phyloP scores from a whole-genome alignment of 2,329 filamentous ascomycete genomes.

The Thermoascus crustaceus region DNA sequence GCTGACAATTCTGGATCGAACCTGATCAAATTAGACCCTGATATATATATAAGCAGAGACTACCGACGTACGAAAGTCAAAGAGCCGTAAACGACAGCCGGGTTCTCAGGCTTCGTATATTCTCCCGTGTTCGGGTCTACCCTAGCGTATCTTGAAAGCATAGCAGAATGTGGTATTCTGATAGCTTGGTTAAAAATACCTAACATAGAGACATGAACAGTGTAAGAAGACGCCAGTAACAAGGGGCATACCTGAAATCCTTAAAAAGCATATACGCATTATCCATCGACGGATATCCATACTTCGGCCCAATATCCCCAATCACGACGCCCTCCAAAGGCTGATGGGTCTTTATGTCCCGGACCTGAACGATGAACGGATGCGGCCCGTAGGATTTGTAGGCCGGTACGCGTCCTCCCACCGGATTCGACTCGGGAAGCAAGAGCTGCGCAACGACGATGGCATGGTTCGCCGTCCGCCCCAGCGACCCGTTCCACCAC shows the following conservation, averaged over 20 bases:
- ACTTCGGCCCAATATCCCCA: slow-evolving; percentile 50
- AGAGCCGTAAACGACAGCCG: slow-evolving; percentile 44
- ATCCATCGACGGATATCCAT: slow-evolving; percentile 46
- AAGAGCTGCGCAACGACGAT: slow-evolving; percentile 47
- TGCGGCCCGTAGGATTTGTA: slow-evolving; percentile 47
- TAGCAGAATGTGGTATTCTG: slow-evolving; percentile 39
- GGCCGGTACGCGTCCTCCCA: slow-evolving; percentile 26
- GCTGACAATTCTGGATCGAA: slow-evolving; percentile 32
- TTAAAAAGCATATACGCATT: slow-evolving; percentile 49
- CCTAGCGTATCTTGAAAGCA: slow-evolving; percentile 43
- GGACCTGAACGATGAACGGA: slow-evolving; percentile 46
- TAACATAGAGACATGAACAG: neutral
- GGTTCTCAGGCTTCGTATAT: slow-evolving; percentile 40
- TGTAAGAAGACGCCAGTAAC: neutral
- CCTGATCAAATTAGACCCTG: no score
- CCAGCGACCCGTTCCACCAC: slow-evolving; percentile 49
- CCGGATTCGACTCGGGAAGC: slow-evolving; percentile 27
- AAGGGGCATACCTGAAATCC: slow-evolving; percentile 26
- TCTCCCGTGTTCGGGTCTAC: slow-evolving; percentile 39
- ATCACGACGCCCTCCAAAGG: slow-evolving; percentile 42
- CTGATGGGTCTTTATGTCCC: slow-evolving; percentile 41
- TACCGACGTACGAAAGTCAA: slow-evolving; percentile 45
- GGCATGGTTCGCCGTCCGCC: slow-evolving; percentile 47
- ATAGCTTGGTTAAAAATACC: neutral
- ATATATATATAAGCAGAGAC: no score